A percentile compares a stretch with the other conserved stretches of the same genome.
Conservation (phyloP, 495 filamentous ascomycete genomes). For the Jackrogersella multiformis region DNA sequence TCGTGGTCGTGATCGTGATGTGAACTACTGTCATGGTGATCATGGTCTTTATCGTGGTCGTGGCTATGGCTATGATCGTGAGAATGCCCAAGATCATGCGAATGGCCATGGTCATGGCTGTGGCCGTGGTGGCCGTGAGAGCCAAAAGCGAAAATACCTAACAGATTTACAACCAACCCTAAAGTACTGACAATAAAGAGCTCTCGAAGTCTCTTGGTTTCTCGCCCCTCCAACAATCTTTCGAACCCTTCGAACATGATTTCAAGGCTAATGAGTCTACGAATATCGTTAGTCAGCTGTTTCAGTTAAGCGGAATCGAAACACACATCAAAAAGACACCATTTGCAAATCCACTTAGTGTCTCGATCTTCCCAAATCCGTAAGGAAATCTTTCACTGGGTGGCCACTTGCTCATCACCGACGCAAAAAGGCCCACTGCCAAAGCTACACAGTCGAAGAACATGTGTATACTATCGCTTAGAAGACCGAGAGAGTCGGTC, state of each 20-base stretch:
- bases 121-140: conserved; percentile 75
- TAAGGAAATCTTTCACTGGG: conserved; percentile 88
- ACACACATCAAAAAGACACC: conserved; percentile 92
- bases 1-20: conserved; percentile 51
- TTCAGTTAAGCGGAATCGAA: not conserved
- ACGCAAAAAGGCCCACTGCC: conserved; percentile 89
- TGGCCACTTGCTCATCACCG: conserved; percentile 97
- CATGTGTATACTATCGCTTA: conserved; percentile 99
- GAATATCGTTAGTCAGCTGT: conserved; percentile 35
- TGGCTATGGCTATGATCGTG: conserved; percentile 51
- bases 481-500: conserved; percentile 89
- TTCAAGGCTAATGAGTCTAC: conserved; percentile 90
- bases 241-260: conserved; percentile 96
- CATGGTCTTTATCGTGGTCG: conserved; percentile 47
- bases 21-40: conserved; percentile 43
- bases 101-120: conserved; percentile 48
- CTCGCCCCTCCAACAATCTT: conserved; percentile 78
- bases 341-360: conserved; percentile 94
- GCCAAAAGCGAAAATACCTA: conserved; percentile 88
- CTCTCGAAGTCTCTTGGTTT: conserved; percentile 86
- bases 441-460: conserved; percentile 98
- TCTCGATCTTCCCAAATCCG: conserved; percentile 96
- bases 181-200: conserved; percentile 85
- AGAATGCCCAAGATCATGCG: conserved; percentile 49
- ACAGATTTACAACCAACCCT: conserved; percentile 87